These are phyloP conservation scores for Panellus pusillus DNA, from an alignment of 768 basidiomycete genomes.

Conservation along the genomic window DNA sequence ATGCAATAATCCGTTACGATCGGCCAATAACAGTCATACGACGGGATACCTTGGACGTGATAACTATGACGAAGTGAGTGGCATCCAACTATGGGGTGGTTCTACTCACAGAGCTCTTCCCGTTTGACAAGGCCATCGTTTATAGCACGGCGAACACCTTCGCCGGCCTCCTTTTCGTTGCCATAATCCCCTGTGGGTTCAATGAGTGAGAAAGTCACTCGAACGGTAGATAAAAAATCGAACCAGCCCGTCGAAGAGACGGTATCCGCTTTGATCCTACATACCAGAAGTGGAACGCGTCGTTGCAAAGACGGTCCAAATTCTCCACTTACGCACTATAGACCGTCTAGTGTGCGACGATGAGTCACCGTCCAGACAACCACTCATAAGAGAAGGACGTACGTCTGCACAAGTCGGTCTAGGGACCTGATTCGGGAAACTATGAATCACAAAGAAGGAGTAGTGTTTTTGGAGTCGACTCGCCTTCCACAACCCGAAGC, in stretches of 20 bases:
- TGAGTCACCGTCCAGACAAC: too few relatives aligned
- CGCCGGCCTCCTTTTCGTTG: conserved; percentile 81
- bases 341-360: conserved; percentile 53
- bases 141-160: conserved; percentile 77
- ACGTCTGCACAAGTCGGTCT: conserved; percentile 63
- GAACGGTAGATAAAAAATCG: too few relatives aligned
- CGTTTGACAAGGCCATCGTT: conserved; percentile 81
- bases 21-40: too few relatives aligned
- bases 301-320: neutral
- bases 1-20: too few relatives aligned
- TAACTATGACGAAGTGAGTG: conserved; percentile 45
- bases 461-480: conserved; percentile 3
- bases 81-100: neutral
- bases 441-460: conserved; percentile 35
- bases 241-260: conserved; percentile 82
- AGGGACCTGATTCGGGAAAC: conserved; percentile 43
- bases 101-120: conserved; percentile 75
- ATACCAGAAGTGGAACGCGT: neutral
- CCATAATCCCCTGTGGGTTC: conserved; percentile 34
- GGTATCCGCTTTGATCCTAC: conserved; percentile 76
- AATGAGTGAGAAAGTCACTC: too few relatives aligned
- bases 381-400: conserved; percentile 19
- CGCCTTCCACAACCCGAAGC: conserved; percentile 75
- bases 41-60: conserved; percentile 90
- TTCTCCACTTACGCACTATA: conserved; percentile 54